These are phyloP conservation scores for Lagenaria siceraria DNA, from an alignment of 306 rosid genomes.

Conservation along the genomic window DNA sequence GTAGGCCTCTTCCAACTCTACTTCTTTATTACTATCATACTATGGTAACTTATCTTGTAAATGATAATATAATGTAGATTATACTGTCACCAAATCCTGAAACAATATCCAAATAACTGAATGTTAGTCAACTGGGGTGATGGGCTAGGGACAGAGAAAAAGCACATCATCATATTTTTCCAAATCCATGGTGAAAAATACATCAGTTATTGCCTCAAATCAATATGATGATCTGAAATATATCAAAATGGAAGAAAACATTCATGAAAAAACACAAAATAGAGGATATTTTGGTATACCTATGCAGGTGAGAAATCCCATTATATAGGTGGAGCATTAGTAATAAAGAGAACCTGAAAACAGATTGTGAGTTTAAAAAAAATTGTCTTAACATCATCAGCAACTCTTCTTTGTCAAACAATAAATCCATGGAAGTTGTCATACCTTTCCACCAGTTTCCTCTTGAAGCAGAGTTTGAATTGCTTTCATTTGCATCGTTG, in stretches of 20 bases:
- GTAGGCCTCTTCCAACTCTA: neutral
- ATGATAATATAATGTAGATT: neutral
- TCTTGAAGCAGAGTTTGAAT: slow-evolving; percentile 46
- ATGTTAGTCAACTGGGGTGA: neutral
- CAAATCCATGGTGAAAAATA: neutral
- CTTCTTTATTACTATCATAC: neutral
- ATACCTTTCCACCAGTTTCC: slow-evolving; percentile 99
- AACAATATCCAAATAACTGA: neutral
- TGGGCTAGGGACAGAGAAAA: neutral
- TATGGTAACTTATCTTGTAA: neutral
- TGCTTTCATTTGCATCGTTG: slow-evolving; percentile 37
- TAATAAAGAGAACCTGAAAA: slow-evolving; percentile 81
- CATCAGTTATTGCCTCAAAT: neutral
- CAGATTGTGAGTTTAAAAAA: neutral
- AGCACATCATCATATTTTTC: neutral
- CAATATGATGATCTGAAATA: neutral
- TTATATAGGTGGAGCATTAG: slow-evolving; percentile 13
- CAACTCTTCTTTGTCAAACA: neutral
- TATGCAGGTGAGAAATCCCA: neutral
- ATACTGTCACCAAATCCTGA: neutral
- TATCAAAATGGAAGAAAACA: neutral
- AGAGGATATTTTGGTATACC: neutral
- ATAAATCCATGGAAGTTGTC: neutral
- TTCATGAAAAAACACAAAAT: neutral
- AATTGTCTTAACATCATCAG: neutral